These are phyloP conservation scores for Candida easanensis DNA, from an alignment of 805 yeast genomes.

Conservation along the genomic window DNA sequence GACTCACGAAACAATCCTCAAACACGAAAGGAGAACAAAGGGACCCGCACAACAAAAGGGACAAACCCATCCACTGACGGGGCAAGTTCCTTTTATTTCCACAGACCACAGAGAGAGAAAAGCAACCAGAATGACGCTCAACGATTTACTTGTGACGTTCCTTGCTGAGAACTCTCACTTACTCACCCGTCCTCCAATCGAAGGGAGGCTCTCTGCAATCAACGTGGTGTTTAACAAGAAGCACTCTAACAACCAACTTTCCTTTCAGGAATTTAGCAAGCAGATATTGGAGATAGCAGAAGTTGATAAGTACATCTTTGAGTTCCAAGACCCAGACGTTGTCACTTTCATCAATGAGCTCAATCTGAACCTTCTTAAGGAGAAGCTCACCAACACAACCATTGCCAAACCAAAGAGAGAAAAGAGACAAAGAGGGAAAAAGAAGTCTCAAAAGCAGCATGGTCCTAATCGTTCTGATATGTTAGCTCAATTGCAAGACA, in stretches of 20 bases:
- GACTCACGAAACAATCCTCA: not conserved
- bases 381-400: not conserved
- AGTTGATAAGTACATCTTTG: slow-evolving; percentile 14
- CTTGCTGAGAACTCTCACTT: slow-evolving; percentile 10
- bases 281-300: slow-evolving; percentile 6
- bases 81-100: too few relatives aligned
- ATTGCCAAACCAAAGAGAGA: not conserved
- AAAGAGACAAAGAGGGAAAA: slow-evolving; percentile 2
- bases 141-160: slow-evolving; percentile 10
- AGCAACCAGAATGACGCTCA: not conserved
- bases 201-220: slow-evolving; percentile 14
- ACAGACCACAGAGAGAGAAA: not conserved
- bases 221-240: slow-evolving; percentile 14
- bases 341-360: slow-evolving; percentile 21
- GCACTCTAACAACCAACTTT: not conserved
- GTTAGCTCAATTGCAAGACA: slow-evolving; percentile 4
- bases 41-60: too few relatives aligned
- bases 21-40: too few relatives aligned
- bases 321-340: not conserved
- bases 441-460: not conserved
- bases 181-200: slow-evolving; percentile 15
- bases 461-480: not conserved
- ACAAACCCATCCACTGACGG: not conserved
- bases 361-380: slow-evolving; percentile 13
- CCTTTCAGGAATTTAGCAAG: slow-evolving; percentile 8